Conservation (phyloP, 1,284 basidiomycete species). For the Rugosomyces carneus region DNA sequence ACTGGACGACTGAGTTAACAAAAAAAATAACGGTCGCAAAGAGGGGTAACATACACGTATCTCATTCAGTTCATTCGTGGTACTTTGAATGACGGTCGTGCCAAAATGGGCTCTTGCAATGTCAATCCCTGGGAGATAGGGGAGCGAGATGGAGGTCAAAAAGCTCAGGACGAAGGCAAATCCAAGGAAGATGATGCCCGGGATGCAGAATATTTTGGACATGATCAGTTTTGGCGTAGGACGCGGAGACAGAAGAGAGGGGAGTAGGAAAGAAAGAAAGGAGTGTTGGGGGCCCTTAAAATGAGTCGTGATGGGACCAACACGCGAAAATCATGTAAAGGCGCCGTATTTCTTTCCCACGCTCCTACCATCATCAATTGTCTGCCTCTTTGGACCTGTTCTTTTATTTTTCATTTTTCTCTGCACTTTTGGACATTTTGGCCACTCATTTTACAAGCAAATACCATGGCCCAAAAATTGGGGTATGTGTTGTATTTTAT, state of each 20-base stretch:
- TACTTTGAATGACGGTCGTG: slow-evolving; percentile 22
- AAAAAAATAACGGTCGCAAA: slow-evolving; percentile 1
- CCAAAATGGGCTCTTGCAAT: slow-evolving; percentile 52
- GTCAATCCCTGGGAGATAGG: slow-evolving; percentile 58
- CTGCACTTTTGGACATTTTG: not conserved
- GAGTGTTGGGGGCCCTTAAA: not conserved
- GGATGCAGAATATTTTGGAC: slow-evolving; percentile 57
- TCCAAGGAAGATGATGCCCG: slow-evolving; percentile 56
- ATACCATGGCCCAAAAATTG: not conserved
- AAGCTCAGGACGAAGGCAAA: slow-evolving; percentile 60
- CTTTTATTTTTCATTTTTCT: not conserved
- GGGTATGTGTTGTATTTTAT: not conserved
- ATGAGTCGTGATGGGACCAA: not conserved
- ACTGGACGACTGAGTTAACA: slow-evolving; percentile 28
- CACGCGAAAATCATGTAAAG: not conserved
- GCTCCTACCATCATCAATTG: not conserved
- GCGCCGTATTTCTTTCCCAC: not conserved
- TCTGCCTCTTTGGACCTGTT: not conserved
- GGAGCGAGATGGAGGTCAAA: slow-evolving; percentile 64
- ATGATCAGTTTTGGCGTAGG: slow-evolving; percentile 23
- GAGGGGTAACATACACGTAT: slow-evolving; percentile 48
- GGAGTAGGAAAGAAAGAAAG: not conserved
- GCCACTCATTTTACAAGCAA: not conserved
- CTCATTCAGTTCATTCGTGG: slow-evolving; percentile 31
- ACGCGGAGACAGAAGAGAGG: not conserved